Conservation (phyloP, 805 yeast genomes). For the Candida mattraensis region DNA sequence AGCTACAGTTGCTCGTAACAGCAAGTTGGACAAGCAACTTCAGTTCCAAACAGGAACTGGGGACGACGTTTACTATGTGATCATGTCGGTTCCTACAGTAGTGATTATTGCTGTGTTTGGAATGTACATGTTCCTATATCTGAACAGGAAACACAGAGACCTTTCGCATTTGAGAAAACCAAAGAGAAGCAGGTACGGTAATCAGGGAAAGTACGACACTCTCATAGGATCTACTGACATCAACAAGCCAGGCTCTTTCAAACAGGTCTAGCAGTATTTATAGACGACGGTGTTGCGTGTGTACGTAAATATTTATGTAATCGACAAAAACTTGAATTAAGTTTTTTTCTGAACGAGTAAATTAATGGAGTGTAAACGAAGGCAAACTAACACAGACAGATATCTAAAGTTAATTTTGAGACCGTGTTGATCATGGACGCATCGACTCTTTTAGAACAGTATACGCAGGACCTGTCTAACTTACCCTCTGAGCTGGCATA, state of each 20-base stretch:
- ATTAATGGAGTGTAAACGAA: slow-evolving; percentile 18
- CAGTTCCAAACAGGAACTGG: slow-evolving; percentile 42
- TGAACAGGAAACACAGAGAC: slow-evolving; percentile 58
- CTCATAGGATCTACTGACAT: slow-evolving; percentile 30
- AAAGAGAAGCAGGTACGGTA: slow-evolving; percentile 35
- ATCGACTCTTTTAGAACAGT: slow-evolving; percentile 75
- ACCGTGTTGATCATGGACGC: slow-evolving; percentile 65
- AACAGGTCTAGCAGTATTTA: slow-evolving; percentile 16
- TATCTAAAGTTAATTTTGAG: not conserved
- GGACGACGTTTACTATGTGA: slow-evolving; percentile 52
- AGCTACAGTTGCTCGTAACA: slow-evolving; percentile 51
- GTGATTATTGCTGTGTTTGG: slow-evolving; percentile 58
- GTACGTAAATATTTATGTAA: not conserved
- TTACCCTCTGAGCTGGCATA: slow-evolving; percentile 86
- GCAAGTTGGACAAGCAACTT: slow-evolving; percentile 31
- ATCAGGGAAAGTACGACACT: slow-evolving; percentile 29
- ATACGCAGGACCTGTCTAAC: slow-evolving; percentile 63
- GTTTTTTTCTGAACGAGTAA: not conserved
- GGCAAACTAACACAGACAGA: slow-evolving; percentile 18
- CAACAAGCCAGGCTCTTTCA: slow-evolving; percentile 25
- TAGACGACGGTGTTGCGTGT: not conserved
- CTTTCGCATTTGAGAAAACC: slow-evolving; percentile 43
- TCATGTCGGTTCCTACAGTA: slow-evolving; percentile 66
- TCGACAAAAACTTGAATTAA: slow-evolving; percentile 6
- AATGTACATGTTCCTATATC: slow-evolving; percentile 62